Percentiles rank a stretch among this genome's conserved stretches.
Conservation (phyloP, 108 stramenopile genomes). For the Skeletonema tropicum region DNA sequence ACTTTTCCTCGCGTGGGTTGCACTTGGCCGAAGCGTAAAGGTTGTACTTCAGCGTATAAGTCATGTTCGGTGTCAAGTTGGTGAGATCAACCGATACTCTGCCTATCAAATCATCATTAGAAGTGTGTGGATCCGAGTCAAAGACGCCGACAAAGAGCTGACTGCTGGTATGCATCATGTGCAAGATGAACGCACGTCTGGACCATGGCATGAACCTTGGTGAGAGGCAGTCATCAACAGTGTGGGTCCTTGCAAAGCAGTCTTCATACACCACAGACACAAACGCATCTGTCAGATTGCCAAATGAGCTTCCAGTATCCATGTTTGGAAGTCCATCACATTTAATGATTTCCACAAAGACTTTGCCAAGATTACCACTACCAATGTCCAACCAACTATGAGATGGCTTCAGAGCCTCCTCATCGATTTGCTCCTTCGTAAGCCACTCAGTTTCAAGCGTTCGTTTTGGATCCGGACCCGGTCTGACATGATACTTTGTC, state of each 20-base stretch:
- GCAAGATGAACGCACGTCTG: conserved; percentile 74
- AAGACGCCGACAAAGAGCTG: conserved; percentile 75
- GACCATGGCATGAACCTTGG: conserved; percentile 86
- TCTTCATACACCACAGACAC: conserved; percentile 78
- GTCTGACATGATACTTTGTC: conserved; percentile 55
- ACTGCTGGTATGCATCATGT: conserved; percentile 70
- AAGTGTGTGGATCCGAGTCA: conserved; percentile 54
- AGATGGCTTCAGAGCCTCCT: conserved; percentile 55
- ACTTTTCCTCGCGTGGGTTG: conserved; percentile 24
- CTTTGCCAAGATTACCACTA: conserved; percentile 64
- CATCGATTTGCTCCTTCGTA: conserved; percentile 59
- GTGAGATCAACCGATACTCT: conserved; percentile 73
- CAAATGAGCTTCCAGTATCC: conserved; percentile 58
- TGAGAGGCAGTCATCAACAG: conserved; percentile 73
- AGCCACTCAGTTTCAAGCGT: conserved; percentile 74
- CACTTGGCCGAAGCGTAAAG: conserved; percentile 55
- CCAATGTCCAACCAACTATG: conserved; percentile 73
- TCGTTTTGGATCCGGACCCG: conserved; percentile 72
- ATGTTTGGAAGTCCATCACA: conserved; percentile 79
- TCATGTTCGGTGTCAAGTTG: conserved; percentile 63
- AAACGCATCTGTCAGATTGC: conserved; percentile 83
- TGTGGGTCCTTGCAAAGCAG: conserved; percentile 68
- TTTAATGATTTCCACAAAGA: conserved; percentile 71
- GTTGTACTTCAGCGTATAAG: conserved; percentile 69
- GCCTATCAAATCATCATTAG: conserved; percentile 82